These are phyloP conservation scores for Patellifolia procumbens DNA, from an alignment of 179 eudicot genomes.

Conservation along the genomic window DNA sequence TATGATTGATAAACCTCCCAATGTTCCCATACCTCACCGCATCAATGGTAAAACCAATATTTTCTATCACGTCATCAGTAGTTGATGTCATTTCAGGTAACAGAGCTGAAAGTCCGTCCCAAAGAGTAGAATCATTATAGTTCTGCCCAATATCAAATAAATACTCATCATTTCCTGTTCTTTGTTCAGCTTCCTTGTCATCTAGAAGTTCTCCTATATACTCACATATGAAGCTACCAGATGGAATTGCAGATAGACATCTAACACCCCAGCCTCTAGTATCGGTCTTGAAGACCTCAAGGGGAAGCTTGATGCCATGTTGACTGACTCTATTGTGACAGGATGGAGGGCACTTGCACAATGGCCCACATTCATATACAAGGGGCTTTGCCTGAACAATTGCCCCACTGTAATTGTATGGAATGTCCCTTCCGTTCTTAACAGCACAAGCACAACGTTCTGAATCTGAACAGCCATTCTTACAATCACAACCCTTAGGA, in stretches of 20 bases:
- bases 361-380: conserved; percentile 83
- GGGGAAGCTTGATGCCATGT: conserved; percentile 54
- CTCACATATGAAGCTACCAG: conserved; percentile 84
- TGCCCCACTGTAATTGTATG: conserved; percentile 64
- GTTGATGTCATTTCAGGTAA: conserved; percentile 26
- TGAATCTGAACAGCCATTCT: conserved; percentile 53
- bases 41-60: conserved; percentile 69
- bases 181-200: conserved; percentile 69
- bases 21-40: conserved; percentile 62
- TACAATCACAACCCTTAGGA: conserved; percentile 65
- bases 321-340: conserved; percentile 80
- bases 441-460: conserved; percentile 54
- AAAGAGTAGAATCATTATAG: conserved; percentile 40
- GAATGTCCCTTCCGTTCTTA: conserved; percentile 69
- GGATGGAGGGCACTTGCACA: conserved; percentile 68
- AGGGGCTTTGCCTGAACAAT: conserved; percentile 62
- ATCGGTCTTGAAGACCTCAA: conserved; percentile 78
- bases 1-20: conserved; percentile 82
- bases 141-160: conserved; percentile 80
- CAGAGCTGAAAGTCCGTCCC: conserved; percentile 32
- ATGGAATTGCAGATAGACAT: conserved; percentile 55
- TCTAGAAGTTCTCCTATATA: conserved; percentile 75
- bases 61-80: conserved; percentile 34
- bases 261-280: conserved; percentile 88
- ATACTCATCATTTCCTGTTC: conserved; percentile 64